Evolutionary conservation across 2,329 filamentous ascomycete genomes (phyloP), one percentile per base, ranked within the genome.

Genomic region (Trichophyton verrucosum): DNA sequence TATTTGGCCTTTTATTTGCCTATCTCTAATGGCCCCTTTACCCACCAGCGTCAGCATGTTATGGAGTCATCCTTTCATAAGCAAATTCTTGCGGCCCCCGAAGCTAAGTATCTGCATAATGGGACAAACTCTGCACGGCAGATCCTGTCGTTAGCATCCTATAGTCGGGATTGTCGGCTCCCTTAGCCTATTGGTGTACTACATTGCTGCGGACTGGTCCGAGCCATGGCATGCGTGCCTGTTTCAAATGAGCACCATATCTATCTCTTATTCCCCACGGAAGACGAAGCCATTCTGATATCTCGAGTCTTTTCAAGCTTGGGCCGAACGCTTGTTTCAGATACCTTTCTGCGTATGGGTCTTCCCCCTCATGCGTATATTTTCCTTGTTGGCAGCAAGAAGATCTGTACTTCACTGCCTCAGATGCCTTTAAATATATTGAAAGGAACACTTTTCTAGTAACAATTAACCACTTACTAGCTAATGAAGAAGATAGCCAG

Each of bases 361-460:
- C 11, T 9, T 24, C 24, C 24, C 22, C 22, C 20, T 47, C 46
- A 51, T 27, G 13, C 51, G 3, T 33, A 36, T 15, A 30, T 3
- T 38, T 55, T 55, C 51, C 51, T 55, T 55, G 51, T 55, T 55
- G 24, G 11, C 30, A 33, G 51, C 13, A 55, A 55, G 51, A 55
- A 55, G n/a, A 55, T n/a, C 24, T 55, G 51, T 36, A 55, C 51
- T 36, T 55, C 46, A 36, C 51, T 55, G 27, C n/a, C 15, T 55
- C 30, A 55, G 3, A 5, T 55, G 5, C 51, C 20, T 36, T 38
- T 55, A 27, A n/a, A 55, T 36, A 55, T 17, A 20, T 13, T 33
- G 51, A 24, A 55, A 55, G 51, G 15, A 36, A n/a, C 3, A 20
- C 8, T 55, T 5, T 15, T 36, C 13, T 36, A 17, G 33, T 55